Base-by-base conservation (phyloP, 331 rosid genomes). In the Quercus tomentella region DNA sequence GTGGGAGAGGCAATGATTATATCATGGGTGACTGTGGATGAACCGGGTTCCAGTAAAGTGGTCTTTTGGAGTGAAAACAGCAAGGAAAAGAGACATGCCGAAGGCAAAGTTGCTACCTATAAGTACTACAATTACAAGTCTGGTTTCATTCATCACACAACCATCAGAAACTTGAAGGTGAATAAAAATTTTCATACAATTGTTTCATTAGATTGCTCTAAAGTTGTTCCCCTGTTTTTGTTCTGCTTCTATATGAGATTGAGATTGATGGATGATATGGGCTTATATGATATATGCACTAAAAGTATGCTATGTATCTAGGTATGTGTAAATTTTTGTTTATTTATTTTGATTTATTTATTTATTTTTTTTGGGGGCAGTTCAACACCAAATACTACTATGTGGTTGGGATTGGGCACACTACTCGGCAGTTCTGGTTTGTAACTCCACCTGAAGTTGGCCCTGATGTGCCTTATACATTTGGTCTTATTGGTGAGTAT, bases 21-120 rank as follows among this genome's bases (percentile, higher is more conserved):
- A 63, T 92, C 96, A 75, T 94, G 97, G 97, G 90, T 92, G 76
- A 92, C 97, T 0, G 83, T 67, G 70, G 80, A 83, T 56, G 94
- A 88, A 86, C 93, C 92, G 2, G 96, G 97, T 15, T 88, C 92
- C 6, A 89, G 76, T 16, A 21, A 12, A 4, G 97, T 90, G 69
- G 68, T 71, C 45, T 92, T 86, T 52, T 94, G 98, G 98, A 84
- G 81, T 26, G 86, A 84, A 8, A 57, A 86, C 33, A 83, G 84
- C 82, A 37, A 77, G 10, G 15, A 57, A 3, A 82, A 87, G 87
- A 85, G 71, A 57, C n/a, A 56, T 37, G 91, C 92, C 43, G 1
- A 80, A 35, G 97, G 96, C 1, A 79, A 76, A 82, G 0, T 83
- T 72, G 20, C 56, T 45, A 90, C 90, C 61, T 92, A 90, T 15